Evolutionary conservation across 169 alveolate genomes (phyloP).

Genomic region (Eimeria falciformis): DNA sequence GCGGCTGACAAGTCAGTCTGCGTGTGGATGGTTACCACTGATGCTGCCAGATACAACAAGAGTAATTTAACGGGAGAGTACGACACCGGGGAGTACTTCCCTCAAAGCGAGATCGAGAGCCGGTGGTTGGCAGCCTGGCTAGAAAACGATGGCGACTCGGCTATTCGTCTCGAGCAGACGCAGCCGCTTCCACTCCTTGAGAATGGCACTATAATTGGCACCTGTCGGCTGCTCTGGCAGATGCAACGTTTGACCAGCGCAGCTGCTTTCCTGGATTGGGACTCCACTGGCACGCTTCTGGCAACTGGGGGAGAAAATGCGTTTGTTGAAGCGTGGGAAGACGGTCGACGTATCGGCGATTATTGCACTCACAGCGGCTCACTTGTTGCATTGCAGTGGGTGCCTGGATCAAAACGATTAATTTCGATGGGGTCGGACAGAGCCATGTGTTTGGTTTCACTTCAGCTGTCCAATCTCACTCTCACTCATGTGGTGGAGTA

Average conservation of each 20-base stretch:
- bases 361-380: conserved; percentile 63
- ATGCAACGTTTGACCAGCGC: conserved; percentile 54
- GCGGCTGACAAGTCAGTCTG: conserved; percentile 62
- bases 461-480: conserved; percentile 11
- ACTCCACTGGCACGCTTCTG: conserved; percentile 53
- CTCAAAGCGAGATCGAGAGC: conserved; percentile 6
- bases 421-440: conserved; percentile 62
- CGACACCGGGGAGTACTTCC: neutral
- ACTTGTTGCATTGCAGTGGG: conserved; percentile 66
- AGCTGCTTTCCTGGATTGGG: conserved; percentile 64
- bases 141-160: conserved; percentile 34
- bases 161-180: conserved; percentile 63
- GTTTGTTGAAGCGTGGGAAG: conserved; percentile 63
- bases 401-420: conserved; percentile 22
- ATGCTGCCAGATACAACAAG: conserved; percentile 4
- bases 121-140: conserved; percentile 44
- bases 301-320: conserved; percentile 59
- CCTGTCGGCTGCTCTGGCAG: conserved; percentile 56
- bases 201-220: conserved; percentile 50
- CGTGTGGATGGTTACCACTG: conserved; percentile 51
- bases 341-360: conserved; percentile 58
- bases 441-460: conserved; percentile 34
- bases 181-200: conserved; percentile 54
- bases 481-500: conserved; percentile 57
- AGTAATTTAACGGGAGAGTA: neutral